A percentile compares a stretch with the other conserved stretches of the same genome.
phyloP scores from a whole-genome alignment of 768 basidiomycete species.

The Gautieria morchelliformis region DNA sequence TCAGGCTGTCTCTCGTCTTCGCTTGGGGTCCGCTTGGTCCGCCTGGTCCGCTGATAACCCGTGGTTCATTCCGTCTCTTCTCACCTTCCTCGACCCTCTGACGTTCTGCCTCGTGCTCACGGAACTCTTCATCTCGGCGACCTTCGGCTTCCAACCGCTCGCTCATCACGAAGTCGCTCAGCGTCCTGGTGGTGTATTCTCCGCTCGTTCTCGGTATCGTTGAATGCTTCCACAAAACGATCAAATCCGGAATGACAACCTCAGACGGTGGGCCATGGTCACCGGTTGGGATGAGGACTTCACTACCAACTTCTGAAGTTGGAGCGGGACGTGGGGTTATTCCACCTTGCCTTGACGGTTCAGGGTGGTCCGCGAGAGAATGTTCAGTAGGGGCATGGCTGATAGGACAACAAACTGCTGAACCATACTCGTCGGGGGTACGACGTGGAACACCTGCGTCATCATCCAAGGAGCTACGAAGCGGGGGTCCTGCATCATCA shows the following conservation, averaged over 20 bases:
- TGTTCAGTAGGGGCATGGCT: neutral
- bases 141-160: slow-evolving; percentile 54
- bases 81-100: slow-evolving; percentile 48
- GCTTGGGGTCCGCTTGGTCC: too few species aligned
- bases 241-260: neutral
- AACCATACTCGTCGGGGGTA: too few species aligned
- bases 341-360: neutral
- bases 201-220: slow-evolving; percentile 37
- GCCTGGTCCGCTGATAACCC: slow-evolving; percentile 29
- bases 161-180: slow-evolving; percentile 39
- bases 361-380: neutral
- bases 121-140: slow-evolving; percentile 54
- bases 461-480: too few species aligned
- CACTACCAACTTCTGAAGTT: neutral
- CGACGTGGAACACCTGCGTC: too few species aligned
- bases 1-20: neutral
- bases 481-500: too few species aligned
- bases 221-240: slow-evolving; percentile 16
- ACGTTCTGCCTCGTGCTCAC: slow-evolving; percentile 53
- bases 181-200: slow-evolving; percentile 49
- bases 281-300: neutral
- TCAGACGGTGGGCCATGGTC: neutral
- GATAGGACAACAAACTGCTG: neutral
- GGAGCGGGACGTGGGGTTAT: neutral
- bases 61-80: slow-evolving; percentile 40